Percentiles rank a stretch among this genome's conserved stretches.
Conservation (phyloP, 2,329 filamentous ascomycete genomes). For the Xylaria sp. region DNA sequence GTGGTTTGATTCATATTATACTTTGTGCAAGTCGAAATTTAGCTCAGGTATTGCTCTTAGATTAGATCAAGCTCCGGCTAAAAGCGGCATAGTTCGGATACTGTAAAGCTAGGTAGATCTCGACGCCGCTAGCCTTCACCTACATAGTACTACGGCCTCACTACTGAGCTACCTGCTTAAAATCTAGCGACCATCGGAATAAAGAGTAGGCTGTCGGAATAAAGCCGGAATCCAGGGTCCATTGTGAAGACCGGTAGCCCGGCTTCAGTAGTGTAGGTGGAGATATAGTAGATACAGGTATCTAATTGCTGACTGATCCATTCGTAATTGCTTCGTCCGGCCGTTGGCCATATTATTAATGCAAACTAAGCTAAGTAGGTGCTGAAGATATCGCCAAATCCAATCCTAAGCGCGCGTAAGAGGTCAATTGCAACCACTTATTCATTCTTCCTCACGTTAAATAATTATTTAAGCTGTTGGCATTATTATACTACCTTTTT, state of each 20-base stretch:
- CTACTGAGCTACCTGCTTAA: too few species aligned
- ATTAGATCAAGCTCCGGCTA: too few species aligned
- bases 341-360: conserved; percentile 18
- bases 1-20: too few species aligned
- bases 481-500: background rate
- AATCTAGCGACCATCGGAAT: too few species aligned
- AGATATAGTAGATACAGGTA: too few species aligned
- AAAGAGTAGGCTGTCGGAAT: too few species aligned
- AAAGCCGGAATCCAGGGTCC: background rate
- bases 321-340: conserved; percentile 45
- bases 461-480: background rate
- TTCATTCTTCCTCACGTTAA: conserved; percentile 27
- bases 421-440: background rate
- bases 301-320: conserved; percentile 47
- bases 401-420: background rate
- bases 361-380: background rate
- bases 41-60: too few species aligned
- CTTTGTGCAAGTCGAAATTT: too few species aligned
- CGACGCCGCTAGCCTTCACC: too few species aligned
- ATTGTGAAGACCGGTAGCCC: background rate
- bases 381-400: conserved; percentile 25
- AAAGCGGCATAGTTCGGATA: too few species aligned
- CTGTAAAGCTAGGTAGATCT: too few species aligned
- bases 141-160: too few species aligned
- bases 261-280: background rate